Conservation (phyloP, 208 protist genomes). For the Wallacemonas sp. region DNA sequence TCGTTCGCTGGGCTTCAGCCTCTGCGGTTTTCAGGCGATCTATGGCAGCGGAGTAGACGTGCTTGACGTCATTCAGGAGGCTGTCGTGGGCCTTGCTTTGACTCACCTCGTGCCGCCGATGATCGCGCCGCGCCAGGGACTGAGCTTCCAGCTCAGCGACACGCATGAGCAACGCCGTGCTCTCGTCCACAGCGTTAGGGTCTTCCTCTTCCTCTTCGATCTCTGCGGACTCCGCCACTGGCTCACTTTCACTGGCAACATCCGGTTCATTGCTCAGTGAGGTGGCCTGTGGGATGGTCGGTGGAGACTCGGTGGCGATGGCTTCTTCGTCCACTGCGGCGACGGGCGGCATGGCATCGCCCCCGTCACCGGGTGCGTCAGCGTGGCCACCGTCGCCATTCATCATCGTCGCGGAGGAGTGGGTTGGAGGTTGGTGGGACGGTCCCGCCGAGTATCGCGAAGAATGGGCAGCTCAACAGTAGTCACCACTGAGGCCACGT, state of each 20-base stretch:
- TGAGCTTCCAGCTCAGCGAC: conserved; percentile 44
- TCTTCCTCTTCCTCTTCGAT: conserved; percentile 18
- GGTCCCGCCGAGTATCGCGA: no score
- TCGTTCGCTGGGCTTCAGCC: neutral
- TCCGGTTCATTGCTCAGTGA: no score
- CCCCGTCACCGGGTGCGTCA: no score
- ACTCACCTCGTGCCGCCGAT: neutral
- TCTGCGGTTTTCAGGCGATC: neutral
- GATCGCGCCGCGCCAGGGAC: conserved; percentile 9
- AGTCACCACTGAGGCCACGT: no score
- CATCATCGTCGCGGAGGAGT: no score
- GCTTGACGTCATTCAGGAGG: neutral
- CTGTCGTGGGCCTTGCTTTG: neutral
- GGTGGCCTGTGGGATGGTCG: no score
- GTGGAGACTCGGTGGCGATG: no score
- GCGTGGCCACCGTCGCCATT: no score
- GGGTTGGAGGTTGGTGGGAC: no score
- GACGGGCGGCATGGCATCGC: no score
- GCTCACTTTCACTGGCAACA: neutral
- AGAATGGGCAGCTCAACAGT: no score
- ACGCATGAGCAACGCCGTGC: conserved; percentile 30
- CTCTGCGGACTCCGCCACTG: neutral
- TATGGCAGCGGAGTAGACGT: neutral
- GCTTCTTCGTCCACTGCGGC: no score
- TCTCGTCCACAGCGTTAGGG: conserved; percentile 19